Percentiles rank a stretch among this genome's conserved stretches.
Evolutionary conservation across 1,284 basidiomycete genomes (phyloP).

Genomic region (Polyporus tsugae): DNA sequence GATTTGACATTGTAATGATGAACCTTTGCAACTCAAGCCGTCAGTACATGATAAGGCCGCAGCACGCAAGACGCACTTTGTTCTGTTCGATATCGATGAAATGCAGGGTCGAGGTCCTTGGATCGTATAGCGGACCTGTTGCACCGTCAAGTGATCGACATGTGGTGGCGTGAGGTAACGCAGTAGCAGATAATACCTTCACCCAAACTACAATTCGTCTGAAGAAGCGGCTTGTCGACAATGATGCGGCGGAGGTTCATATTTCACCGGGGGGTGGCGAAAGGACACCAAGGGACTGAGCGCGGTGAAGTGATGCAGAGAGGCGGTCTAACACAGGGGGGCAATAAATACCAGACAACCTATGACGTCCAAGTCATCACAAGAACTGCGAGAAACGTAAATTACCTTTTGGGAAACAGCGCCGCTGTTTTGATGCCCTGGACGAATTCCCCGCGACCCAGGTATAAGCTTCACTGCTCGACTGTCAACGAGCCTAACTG

Average conservation of each 20-base stretch:
- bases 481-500: conserved; percentile 21
- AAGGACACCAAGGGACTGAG: background rate
- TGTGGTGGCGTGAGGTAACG: too few relatives aligned
- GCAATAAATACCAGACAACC: conserved; percentile 24
- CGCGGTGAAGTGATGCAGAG: background rate
- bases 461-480: conserved; percentile 22
- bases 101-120: conserved; percentile 58
- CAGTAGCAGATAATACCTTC: conserved; percentile 55
- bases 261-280: background rate
- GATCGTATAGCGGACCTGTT: conserved; percentile 69
- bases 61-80: conserved; percentile 48
- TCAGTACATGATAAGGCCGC: background rate
- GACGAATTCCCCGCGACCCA: conserved; percentile 7
- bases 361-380: conserved; percentile 32
- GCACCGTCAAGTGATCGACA: background rate
- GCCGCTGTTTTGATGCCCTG: conserved; percentile 14
- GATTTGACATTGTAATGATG: conserved; percentile 58
- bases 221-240: conserved; percentile 56
- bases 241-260: conserved; percentile 36
- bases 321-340: background rate
- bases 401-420: conserved; percentile 23
- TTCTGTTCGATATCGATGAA: conserved; percentile 72
- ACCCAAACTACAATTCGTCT: conserved; percentile 66
- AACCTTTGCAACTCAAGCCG: conserved; percentile 48
- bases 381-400: conserved; percentile 27